Evolutionary conservation across 192 early-diverging fungal genomes (phyloP).

Genomic region (Coemansia sp.): DNA sequence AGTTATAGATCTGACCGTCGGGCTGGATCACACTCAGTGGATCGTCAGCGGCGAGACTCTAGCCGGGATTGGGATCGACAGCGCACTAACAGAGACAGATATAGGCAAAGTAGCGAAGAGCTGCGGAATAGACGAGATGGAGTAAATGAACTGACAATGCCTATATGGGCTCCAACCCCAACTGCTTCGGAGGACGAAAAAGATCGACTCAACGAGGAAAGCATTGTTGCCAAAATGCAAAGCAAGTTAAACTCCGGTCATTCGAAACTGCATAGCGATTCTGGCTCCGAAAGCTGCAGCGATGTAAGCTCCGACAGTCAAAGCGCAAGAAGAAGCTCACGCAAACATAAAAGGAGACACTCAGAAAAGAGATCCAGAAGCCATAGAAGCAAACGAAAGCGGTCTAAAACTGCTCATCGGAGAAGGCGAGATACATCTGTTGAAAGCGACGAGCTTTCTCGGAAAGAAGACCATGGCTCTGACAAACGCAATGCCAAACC

Average conservation of each 20-base stretch:
- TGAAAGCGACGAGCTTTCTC: conserved; percentile 1
- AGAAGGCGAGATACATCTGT: conserved; percentile 3
- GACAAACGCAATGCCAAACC: no score
- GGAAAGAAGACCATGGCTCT: neutral
- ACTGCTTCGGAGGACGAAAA: conserved; percentile 54
- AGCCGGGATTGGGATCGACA: no score
- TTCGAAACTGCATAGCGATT: conserved; percentile 1
- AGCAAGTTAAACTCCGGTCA: conserved; percentile 14
- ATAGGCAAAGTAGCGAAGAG: conserved; percentile 23
- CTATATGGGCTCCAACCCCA: conserved; percentile 60
- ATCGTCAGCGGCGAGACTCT: neutral
- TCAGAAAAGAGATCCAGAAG: neutral
- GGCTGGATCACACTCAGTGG: neutral
- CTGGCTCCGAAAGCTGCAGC: neutral
- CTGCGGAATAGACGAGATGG: conserved; percentile 34
- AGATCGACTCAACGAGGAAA: conserved; percentile 32
- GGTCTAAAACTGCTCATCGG: conserved; percentile 11
- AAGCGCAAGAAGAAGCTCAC: neutral
- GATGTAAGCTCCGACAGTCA: neutral
- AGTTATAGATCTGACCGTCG: neutral
- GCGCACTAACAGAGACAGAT: no score
- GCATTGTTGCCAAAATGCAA: conserved; percentile 26
- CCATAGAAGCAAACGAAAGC: neutral
- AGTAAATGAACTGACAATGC: conserved; percentile 47
- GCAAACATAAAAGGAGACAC: neutral